phyloP scores from a whole-genome alignment of 2,329 filamentous ascomycete genomes.

The Penicillium sp. region DNA sequence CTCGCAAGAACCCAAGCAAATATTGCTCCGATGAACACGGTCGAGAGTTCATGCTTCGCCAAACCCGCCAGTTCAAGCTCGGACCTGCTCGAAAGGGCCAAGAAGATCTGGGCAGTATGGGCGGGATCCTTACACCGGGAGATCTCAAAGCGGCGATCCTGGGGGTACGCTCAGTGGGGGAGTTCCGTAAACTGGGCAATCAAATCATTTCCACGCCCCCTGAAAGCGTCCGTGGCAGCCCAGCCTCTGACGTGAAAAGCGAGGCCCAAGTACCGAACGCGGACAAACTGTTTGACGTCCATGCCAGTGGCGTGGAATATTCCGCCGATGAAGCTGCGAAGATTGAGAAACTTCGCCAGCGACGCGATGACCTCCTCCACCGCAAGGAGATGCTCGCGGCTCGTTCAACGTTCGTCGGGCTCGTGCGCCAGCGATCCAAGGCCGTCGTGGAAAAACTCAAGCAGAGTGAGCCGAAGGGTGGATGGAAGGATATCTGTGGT shows the following conservation, averaged over 20 bases:
- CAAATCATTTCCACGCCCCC: constrained; percentile 38
- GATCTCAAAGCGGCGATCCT: constrained; percentile 46
- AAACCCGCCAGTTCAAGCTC: constrained; percentile 34
- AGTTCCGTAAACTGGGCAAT: constrained; percentile 47
- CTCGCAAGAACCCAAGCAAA: constrained; percentile 46
- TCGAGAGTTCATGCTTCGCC: constrained; percentile 46
- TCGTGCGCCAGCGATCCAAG: constrained; percentile 47
- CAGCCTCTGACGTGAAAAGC: constrained; percentile 11
- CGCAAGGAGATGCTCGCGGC: constrained; percentile 45
- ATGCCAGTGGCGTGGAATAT: constrained; percentile 35
- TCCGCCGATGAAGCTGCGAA: constrained; percentile 42
- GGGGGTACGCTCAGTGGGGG: constrained; percentile 39
- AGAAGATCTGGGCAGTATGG: constrained; percentile 45
- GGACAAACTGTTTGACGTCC: constrained; percentile 35
- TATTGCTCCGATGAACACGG: constrained; percentile 55
- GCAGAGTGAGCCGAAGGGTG: constrained; percentile 47
- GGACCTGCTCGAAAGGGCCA: constrained; percentile 25
- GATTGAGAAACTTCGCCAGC: constrained; percentile 41
- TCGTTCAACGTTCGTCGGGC: constrained; percentile 45
- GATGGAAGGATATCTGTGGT: constrained; percentile 53
- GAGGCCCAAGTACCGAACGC: constrained; percentile 19
- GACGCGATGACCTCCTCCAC: constrained; percentile 37
- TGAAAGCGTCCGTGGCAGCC: constrained; percentile 21
- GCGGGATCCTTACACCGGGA: constrained; percentile 44
- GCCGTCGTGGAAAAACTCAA: constrained; percentile 48